phyloP scores from a whole-genome alignment of 2,329 filamentous ascomycete species.

The Erysiphe pulchra region DNA sequence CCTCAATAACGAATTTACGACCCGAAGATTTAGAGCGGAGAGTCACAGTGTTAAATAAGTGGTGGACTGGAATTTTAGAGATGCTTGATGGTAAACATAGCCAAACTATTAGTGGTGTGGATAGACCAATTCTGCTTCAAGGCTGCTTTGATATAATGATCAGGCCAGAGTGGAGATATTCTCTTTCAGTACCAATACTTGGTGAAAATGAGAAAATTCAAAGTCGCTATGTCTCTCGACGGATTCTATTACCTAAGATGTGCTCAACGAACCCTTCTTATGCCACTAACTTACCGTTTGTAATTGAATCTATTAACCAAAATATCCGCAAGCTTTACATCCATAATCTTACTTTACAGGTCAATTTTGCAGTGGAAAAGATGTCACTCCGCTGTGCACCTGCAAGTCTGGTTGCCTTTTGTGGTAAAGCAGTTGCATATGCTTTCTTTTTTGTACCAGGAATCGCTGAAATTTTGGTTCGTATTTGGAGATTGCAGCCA shows the following conservation, averaged over 20 bases:
- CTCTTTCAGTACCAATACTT: slow-evolving; percentile 29
- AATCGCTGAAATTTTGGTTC: slow-evolving; percentile 39
- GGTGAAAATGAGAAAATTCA: slow-evolving; percentile 17
- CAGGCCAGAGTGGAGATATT: slow-evolving; percentile 39
- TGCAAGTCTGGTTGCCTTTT: slow-evolving; percentile 36
- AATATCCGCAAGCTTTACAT: slow-evolving; percentile 46
- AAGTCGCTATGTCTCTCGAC: slow-evolving; percentile 11
- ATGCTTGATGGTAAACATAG: slow-evolving; percentile 42
- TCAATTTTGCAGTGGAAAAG: slow-evolving; percentile 45
- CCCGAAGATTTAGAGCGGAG: slow-evolving; percentile 45
- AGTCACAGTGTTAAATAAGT: slow-evolving; percentile 43
- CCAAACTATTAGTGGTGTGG: slow-evolving; percentile 42
- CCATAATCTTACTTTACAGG: slow-evolving; percentile 42
- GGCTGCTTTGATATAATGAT: slow-evolving; percentile 44
- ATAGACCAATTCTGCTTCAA: slow-evolving; percentile 43
- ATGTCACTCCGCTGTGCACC: slow-evolving; percentile 38
- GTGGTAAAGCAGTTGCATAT: slow-evolving; percentile 46
- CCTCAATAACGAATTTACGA: slow-evolving; percentile 30
- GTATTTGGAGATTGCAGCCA: slow-evolving; percentile 36
- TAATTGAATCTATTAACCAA: slow-evolving; percentile 44
- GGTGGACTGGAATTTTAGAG: slow-evolving; percentile 47
- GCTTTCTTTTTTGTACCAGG: slow-evolving; percentile 52
- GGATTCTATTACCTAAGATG: slow-evolving; percentile 5
- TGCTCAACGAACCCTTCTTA: slow-evolving; percentile 29
- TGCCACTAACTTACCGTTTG: slow-evolving; percentile 22